Percentiles rank a stretch among this genome's conserved stretches.
These are phyloP conservation scores for Clarireedia monteithiana DNA, from an alignment of 2,329 filamentous ascomycete genomes.

Conservation along the genomic window DNA sequence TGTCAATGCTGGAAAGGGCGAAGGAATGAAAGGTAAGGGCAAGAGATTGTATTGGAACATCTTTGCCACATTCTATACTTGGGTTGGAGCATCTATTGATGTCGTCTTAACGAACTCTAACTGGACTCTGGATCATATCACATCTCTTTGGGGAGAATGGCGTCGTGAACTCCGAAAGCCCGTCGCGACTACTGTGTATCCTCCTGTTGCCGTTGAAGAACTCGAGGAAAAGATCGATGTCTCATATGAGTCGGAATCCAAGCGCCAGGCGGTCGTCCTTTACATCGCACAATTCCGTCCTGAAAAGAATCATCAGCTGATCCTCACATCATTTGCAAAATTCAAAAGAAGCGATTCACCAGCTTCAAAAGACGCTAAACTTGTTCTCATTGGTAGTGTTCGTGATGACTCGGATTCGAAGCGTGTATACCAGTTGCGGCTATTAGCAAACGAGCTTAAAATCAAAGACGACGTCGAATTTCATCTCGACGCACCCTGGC, in stretches of 20 bases:
- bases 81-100: constrained; percentile 76
- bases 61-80: constrained; percentile 77
- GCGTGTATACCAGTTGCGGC: constrained; percentile 78
- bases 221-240: constrained; percentile 69
- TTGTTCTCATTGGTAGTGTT: constrained; percentile 89
- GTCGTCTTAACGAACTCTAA: constrained; percentile 96
- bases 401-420: constrained; percentile 73
- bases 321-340: constrained; percentile 75
- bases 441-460: constrained; percentile 78
- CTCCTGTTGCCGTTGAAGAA: constrained; percentile 84
- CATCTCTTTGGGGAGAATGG: constrained; percentile 65
- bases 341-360: constrained; percentile 54
- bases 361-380: constrained; percentile 48
- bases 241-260: constrained; percentile 57
- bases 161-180: constrained; percentile 37
- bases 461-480: constrained; percentile 83
- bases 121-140: constrained; percentile 85
- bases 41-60: constrained; percentile 83
- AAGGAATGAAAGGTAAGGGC: constrained; percentile 57
- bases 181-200: constrained; percentile 70
- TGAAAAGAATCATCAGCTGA: constrained; percentile 89
- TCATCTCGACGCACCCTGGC: constrained; percentile 83
- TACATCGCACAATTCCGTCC: constrained; percentile 98
- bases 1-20: constrained; percentile 76
- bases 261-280: constrained; percentile 64